Base-by-base conservation (phyloP, 495 filamentous ascomycete species). In the Glonium stellatum region DNA sequence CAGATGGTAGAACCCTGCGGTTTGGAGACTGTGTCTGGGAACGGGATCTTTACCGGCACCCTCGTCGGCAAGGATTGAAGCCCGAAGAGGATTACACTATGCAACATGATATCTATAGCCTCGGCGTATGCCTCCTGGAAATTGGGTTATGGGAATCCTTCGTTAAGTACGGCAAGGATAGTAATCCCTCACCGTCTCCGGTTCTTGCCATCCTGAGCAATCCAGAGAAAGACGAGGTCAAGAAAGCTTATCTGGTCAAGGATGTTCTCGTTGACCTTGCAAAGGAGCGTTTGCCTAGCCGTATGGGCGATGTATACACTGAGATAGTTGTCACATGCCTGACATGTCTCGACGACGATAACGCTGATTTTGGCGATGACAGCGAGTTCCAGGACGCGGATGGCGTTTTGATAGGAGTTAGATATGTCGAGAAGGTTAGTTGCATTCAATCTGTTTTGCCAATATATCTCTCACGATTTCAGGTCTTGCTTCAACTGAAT, bases 21-120 rank as follows among this genome's bases (percentile, higher is more conserved):
- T 25, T 41, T 2, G 78, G 79, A 0, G 78, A 83, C 58, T 41
- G 54, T 4, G 59, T 39, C 31, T 78, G 76, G 76, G 67, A 76
- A 44, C 71, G 71, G 34, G 77, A 82, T 47, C 58, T 86, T 1
- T 87, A 86, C 62, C 77, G 78, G 5, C 82, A 86, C 57, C 83
- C 82, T 10, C 55, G 62, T 1, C 75, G 82, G 12, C 77, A 81
- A 44, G 81, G 82, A 1, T 6, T 65, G 0, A 63, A 55, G 22
- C 73, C 72, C 1, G 59, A 71, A 49, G 72, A 75, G 0, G 36
- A 54, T 8, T 84, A 83, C 57, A 67, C 54, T 6, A 85, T 84
- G 80, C 80, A 83, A 59, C 81, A 86, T 68, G 84, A 87, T 62
- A 82, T 87, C 27, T 87, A 87, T 64, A 82, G 80, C 63, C 72